phyloP scores from a whole-genome alignment of 768 basidiomycete species.

The Ephemerocybe angulata region DNA sequence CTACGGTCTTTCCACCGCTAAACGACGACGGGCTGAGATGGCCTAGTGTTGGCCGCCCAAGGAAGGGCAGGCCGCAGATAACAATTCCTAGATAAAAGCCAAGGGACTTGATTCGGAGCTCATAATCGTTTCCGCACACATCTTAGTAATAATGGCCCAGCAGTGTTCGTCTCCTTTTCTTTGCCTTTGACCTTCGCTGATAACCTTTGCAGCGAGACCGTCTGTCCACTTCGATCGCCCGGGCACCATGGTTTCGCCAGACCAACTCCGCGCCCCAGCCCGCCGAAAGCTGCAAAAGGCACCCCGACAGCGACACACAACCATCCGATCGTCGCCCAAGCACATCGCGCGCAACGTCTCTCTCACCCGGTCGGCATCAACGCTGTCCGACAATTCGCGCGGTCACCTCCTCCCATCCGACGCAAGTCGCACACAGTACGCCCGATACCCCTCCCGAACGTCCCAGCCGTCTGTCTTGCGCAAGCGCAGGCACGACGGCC shows the following conservation, averaged over 20 bases:
- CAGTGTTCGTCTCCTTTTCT: too few relatives aligned
- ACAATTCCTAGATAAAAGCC: too few relatives aligned
- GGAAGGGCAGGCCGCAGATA: too few relatives aligned
- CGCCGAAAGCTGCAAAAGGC: not conserved
- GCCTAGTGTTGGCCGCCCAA: too few relatives aligned
- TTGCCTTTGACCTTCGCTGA: too few relatives aligned
- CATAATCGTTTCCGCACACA: too few relatives aligned
- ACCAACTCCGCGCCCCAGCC: not conserved
- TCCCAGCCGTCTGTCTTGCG: not conserved
- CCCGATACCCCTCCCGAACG: not conserved
- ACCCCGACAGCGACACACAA: not conserved
- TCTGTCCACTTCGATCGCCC: not conserved
- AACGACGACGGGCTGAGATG: too few relatives aligned
- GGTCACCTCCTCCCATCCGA: not conserved
- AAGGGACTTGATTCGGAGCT: too few relatives aligned
- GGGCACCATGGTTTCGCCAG: not conserved
- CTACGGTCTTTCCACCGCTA: too few relatives aligned
- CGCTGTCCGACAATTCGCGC: not conserved
- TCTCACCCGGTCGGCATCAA: not conserved
- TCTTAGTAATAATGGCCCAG: too few relatives aligned
- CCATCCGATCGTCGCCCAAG: not conserved
- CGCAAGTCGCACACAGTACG: not conserved
- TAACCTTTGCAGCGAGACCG: too few relatives aligned
- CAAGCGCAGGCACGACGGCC: not conserved
- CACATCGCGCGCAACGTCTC: not conserved